Evolutionary conservation across 2,329 filamentous ascomycete species (phyloP).

Genomic region (Coleophoma eucalyptorum): DNA sequence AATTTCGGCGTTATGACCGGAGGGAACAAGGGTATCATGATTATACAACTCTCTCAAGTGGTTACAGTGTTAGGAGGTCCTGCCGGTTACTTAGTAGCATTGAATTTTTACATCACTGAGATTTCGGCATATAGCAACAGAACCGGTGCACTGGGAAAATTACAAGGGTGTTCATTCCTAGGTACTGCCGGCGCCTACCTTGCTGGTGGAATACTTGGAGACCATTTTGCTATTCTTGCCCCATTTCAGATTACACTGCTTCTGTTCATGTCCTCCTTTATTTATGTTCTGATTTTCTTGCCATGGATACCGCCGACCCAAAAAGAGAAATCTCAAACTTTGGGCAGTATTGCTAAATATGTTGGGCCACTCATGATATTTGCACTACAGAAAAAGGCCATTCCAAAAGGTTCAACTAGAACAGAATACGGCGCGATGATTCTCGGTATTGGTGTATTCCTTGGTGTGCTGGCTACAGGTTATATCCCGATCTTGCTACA

Average conservation of each 20-base stretch:
- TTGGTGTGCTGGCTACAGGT: conserved; percentile 65
- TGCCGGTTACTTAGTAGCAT: conserved; percentile 62
- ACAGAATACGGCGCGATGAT: conserved; percentile 62
- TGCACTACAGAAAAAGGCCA: conserved; percentile 49
- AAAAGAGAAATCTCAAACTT: conserved; percentile 22
- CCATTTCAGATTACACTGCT: conserved; percentile 63
- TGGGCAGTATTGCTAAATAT: conserved; percentile 45
- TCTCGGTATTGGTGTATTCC: conserved; percentile 61
- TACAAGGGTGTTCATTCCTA: conserved; percentile 65
- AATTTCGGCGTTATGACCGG: conserved; percentile 61
- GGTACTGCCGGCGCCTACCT: conserved; percentile 62
- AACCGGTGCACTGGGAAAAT: conserved; percentile 60
- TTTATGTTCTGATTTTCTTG: conserved; percentile 36
- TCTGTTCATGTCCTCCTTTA: conserved; percentile 42
- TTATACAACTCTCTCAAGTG: conserved; percentile 64
- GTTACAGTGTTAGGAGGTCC: conserved; percentile 68
- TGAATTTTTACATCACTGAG: conserved; percentile 67
- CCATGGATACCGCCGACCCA: conserved; percentile 47
- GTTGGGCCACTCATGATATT: conserved; percentile 62
- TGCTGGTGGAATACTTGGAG: conserved; percentile 61
- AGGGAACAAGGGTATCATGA: conserved; percentile 55
- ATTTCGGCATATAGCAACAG: conserved; percentile 54
- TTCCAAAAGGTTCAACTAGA: conserved; percentile 43
- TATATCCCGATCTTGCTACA: conserved; percentile 58
- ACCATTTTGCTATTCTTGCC: conserved; percentile 56